Base-by-base conservation (phyloP, 2,329 filamentous ascomycete species). In the Alternaria ventricosa region DNA sequence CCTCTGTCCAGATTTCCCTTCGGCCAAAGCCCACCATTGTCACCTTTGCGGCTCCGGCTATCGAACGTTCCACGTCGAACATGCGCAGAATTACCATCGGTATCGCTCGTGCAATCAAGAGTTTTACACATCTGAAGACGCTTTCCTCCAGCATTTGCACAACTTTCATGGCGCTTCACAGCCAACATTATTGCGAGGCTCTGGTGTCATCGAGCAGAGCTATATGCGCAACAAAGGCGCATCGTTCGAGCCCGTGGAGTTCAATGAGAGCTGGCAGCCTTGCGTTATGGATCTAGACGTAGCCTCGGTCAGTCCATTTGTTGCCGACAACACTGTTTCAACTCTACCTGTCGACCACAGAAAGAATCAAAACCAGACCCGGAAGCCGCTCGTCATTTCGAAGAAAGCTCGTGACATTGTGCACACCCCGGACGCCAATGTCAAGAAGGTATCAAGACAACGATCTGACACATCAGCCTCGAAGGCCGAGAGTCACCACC, bases 201-300 rank as follows among this genome's bases (percentile, higher is more conserved):
- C 63, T 41, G 66, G 71, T 0, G 60, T 77, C 23, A 69, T 79
- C n/a, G 75, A 78, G 54, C 75, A 78, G 50, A 75, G 73, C 27
- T 79, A 75, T 55, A 77, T 77, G 55, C 71, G 76, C 22, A 78
- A 77, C 54, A 78, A 78, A 46, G 75, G 74, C 9, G 74, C 75
- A 20, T 76, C 75, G 1, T 79, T 79, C 30, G 77, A 78, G 53
- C 72, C 75, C n/a, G 68, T 79, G 4, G 70, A 75, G 27, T 75
- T 78, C 55, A 74, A 78, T 43, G 75, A 78, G 56, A 71, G 74
- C 36, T 70, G 75, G 64, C 73, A 74, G 47, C 74, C 73, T 5
- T 78, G 75, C 25, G 67, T 71, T 6, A 69, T 74, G 50, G 68
- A 75, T 12, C 69, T 73, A 6, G 69, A 63, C 22, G 63, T 60